Percentiles rank a stretch among this genome's conserved stretches.
phyloP scores from a whole-genome alignment of 2,329 filamentous ascomycete genomes.

The Chaetomium globosum region DNA sequence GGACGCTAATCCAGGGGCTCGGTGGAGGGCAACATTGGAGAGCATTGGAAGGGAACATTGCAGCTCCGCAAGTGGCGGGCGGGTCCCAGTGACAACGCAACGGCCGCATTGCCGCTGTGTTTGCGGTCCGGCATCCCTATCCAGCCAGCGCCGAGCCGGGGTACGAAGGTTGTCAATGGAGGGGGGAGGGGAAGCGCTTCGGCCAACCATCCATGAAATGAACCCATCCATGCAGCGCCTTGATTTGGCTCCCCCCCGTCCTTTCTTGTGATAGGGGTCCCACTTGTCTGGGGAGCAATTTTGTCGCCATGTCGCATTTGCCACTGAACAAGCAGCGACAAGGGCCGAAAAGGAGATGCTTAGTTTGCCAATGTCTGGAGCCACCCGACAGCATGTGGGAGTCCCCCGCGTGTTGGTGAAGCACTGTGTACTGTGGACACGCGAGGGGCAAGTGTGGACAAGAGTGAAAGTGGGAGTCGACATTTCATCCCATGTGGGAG shows the following conservation, averaged over 20 bases:
- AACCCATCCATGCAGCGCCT: constrained; percentile 16
- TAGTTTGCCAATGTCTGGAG: constrained; percentile 4
- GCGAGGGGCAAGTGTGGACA: not conserved
- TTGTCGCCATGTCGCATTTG: constrained; percentile 21
- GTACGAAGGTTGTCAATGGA: constrained; percentile 12
- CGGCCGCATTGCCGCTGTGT: constrained; percentile 18
- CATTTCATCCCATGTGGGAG: constrained; percentile 1
- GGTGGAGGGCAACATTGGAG: constrained; percentile 34
- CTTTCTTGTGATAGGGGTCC: not conserved
- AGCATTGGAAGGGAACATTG: constrained; percentile 28
- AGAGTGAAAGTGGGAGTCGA: constrained; percentile 3
- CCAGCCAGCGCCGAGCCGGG: constrained; percentile 24
- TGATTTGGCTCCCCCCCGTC: constrained; percentile 20
- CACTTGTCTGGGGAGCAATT: constrained; percentile 13
- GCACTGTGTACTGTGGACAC: not conserved
- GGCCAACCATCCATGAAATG: constrained; percentile 14
- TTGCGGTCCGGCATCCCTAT: constrained; percentile 25
- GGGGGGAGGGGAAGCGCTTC: constrained; percentile 16
- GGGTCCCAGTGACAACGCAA: constrained; percentile 17
- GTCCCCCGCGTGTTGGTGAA: not conserved
- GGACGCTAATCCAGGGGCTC: constrained; percentile 40
- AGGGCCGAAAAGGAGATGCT: constrained; percentile 16
- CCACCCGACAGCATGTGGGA: not conserved
- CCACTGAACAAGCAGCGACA: constrained; percentile 11
- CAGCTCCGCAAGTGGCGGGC: constrained; percentile 23